Percentiles rank a stretch among this genome's conserved stretches.
phyloP scores from a whole-genome alignment of 768 basidiomycete species.

The Suillus cothurnatus region DNA sequence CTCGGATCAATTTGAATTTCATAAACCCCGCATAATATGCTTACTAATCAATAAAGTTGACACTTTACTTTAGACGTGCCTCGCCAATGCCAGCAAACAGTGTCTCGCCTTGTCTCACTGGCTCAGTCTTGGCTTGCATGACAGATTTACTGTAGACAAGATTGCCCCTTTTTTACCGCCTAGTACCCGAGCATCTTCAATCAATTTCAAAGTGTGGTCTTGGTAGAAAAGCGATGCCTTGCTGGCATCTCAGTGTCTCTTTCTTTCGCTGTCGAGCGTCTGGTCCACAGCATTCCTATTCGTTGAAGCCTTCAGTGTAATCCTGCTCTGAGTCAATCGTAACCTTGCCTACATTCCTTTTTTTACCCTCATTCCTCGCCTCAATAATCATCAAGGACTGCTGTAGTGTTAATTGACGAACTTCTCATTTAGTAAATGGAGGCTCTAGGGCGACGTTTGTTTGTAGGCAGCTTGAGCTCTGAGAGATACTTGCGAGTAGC shows the following conservation, averaged over 20 bases:
- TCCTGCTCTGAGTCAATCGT: neutral
- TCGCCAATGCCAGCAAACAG: neutral
- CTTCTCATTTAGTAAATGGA: neutral
- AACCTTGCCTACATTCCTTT: neutral
- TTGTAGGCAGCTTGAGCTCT: conserved; percentile 10
- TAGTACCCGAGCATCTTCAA: neutral
- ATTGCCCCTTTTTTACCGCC: neutral
- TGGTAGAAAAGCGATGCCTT: neutral
- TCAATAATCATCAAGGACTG: neutral
- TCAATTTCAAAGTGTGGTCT: neutral
- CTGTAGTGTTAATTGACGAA: neutral
- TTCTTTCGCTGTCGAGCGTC: neutral
- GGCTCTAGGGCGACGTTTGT: neutral
- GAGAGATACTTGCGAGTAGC: conserved; percentile 37
- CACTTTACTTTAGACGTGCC: neutral
- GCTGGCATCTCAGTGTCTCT: neutral
- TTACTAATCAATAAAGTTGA: neutral
- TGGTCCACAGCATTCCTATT: neutral
- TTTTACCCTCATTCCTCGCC: neutral
- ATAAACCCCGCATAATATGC: neutral
- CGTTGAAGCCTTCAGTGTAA: neutral
- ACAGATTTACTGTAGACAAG: neutral
- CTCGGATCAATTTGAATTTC: neutral
- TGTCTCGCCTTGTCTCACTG: neutral
- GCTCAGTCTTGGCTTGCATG: neutral